phyloP scores from a whole-genome alignment of 331 rosid species.

The Pyracantha coccinea region DNA sequence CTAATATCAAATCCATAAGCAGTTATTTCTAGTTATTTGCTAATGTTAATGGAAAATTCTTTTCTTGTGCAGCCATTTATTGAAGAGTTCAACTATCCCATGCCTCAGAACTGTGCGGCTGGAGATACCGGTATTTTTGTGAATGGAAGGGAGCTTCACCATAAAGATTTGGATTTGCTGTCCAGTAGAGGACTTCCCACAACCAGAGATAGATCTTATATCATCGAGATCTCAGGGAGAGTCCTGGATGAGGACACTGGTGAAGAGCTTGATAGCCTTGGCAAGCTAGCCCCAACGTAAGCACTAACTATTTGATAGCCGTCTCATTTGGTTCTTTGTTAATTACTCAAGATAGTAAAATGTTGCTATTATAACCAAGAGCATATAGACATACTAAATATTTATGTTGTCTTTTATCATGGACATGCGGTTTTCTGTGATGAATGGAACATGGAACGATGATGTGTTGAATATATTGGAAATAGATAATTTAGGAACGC shows the following conservation, averaged over 20 bases:
- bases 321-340: constrained; percentile 2
- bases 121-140: constrained; percentile 73
- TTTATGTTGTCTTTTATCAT: neutral
- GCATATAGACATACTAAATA: neutral
- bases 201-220: constrained; percentile 57
- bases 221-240: constrained; percentile 75
- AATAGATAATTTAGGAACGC: neutral
- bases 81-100: constrained; percentile 74
- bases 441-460: neutral
- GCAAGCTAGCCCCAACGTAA: constrained; percentile 98
- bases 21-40: constrained; percentile 2
- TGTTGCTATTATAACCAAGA: neutral
- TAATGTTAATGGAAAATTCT: constrained; percentile 5
- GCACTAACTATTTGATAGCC: constrained; percentile 16
- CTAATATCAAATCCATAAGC: neutral
- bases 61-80: constrained; percentile 75
- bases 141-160: constrained; percentile 87
- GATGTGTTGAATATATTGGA: neutral
- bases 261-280: constrained; percentile 84
- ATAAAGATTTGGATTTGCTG: constrained; percentile 74
- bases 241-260: constrained; percentile 78
- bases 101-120: constrained; percentile 72
- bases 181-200: constrained; percentile 75
- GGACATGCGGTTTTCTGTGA: neutral
- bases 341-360: neutral